Base-by-base conservation (phyloP, 345 rosid species). In the Aquilaria malaccensis region DNA sequence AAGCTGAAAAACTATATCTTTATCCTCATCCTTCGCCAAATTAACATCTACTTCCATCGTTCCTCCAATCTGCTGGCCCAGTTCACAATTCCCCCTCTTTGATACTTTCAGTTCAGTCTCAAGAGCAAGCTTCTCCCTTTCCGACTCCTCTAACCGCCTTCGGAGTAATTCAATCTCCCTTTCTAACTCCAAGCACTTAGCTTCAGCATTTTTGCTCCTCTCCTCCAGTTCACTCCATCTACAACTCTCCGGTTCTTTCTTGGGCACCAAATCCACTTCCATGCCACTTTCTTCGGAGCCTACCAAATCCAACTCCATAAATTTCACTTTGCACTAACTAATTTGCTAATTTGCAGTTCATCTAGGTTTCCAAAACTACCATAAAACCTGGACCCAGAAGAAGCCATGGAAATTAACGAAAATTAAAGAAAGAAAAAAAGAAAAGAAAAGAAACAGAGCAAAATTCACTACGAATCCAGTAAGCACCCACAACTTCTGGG, bases 131-230 rank as follows among this genome's bases (percentile, higher is more conserved):
- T 83, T 79, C 52, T 59, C 74, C 0, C 32, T 68, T 71, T 82
- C 84, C 33, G 81, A 62, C 50, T 67, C 72, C 74, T 66, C 72
- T 46, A 68, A 51, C 68, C 57, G 70, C 6, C 43, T 55, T 65
- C 76, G 68, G 10, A 84, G 79, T 9, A 33, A 71, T 59, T 79
- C 82, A 46, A 63, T 65, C 50, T 75, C 79, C 0, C 32, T 75
- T 68, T 80, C 83, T 65, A 89, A 62, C 31, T 72, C 80, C 30
- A 22, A 14, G 52, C 70, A 77, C 60, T 66, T 80, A 52, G 66
- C 74, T 70, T 79, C 81, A 22, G 71, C 68, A 55, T 72, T 80
- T 72, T 45, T 50, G 45, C 63, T 63, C 66, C 58, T 64, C 67
- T 67, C 76, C 67, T 74, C 67, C 61, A 67, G 46, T 48, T 59